Evolutionary conservation across 805 yeast genomes (phyloP).

Genomic region (Scheffersomyces ergatensis): DNA sequence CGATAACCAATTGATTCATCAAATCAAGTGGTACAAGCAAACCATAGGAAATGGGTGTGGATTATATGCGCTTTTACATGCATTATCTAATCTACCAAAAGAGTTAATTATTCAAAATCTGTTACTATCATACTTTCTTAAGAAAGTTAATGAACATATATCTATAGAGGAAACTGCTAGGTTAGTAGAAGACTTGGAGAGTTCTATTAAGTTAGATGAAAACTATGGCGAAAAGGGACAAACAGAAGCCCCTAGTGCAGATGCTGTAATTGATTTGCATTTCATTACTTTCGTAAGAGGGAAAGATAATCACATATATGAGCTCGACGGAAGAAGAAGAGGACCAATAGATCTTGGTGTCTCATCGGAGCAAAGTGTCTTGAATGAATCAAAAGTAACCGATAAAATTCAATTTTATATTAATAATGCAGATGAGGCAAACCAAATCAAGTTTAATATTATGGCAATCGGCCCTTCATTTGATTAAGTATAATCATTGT

Average conservation of each 20-base stretch:
- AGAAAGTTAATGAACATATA: slow-evolving; percentile 4
- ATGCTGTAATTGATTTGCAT: slow-evolving; percentile 57
- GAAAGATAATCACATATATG: slow-evolving; percentile 60
- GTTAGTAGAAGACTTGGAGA: slow-evolving; percentile 47
- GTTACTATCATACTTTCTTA: slow-evolving; percentile 13
- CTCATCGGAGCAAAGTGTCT: slow-evolving; percentile 19
- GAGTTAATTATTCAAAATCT: slow-evolving; percentile 43
- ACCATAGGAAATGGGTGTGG: slow-evolving; percentile 91
- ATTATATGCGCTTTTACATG: slow-evolving; percentile 78
- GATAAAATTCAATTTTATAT: slow-evolving; percentile 66
- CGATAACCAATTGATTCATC: slow-evolving; percentile 24
- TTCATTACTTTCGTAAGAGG: slow-evolving; percentile 71
- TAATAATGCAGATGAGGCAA: slow-evolving; percentile 55
- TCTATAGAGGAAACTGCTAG: slow-evolving; percentile 35
- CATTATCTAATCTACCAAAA: slow-evolving; percentile 43
- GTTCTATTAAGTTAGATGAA: slow-evolving; percentile 37
- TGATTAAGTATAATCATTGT: slow-evolving; percentile 22
- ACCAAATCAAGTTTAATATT: slow-evolving; percentile 66
- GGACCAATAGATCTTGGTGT: slow-evolving; percentile 71
- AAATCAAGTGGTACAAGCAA: slow-evolving; percentile 78
- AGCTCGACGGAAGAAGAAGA: slow-evolving; percentile 82
- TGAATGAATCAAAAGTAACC: slow-evolving; percentile 50
- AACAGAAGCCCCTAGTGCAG: slow-evolving; percentile 65
- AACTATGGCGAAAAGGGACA: slow-evolving; percentile 54
- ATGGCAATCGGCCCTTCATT: slow-evolving; percentile 71